Evolutionary conservation across 2,329 filamentous ascomycete species (phyloP).

Genomic region (Calonectria hawksworthii): DNA sequence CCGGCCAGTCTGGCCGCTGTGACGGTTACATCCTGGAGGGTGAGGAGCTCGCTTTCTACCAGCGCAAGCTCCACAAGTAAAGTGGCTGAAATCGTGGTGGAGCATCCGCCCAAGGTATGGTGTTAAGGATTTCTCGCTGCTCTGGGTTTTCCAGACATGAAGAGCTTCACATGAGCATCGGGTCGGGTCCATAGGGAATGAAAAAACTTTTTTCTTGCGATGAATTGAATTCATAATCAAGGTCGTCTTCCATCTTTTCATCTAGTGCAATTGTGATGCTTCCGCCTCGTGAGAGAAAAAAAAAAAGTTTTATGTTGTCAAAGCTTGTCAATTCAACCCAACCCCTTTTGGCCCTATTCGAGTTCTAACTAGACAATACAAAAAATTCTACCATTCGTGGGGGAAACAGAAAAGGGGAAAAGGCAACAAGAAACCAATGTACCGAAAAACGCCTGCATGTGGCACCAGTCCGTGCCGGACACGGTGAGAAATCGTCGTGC

Average conservation of each 20-base stretch:
- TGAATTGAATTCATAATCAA: slow-evolving; percentile 50
- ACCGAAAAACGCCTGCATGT: slow-evolving; percentile 26
- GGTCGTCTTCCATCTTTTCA: slow-evolving; percentile 34
- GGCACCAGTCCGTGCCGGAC: slow-evolving; percentile 21
- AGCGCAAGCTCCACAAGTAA: slow-evolving; percentile 99
- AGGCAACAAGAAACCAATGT: slow-evolving; percentile 7
- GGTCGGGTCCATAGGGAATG: slow-evolving; percentile 56
- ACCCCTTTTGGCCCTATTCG: slow-evolving; percentile 1
- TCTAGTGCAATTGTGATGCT: slow-evolving; percentile 33
- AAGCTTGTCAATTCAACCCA: slow-evolving; percentile 25
- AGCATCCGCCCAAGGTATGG: slow-evolving; percentile 50
- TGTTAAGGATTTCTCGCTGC: slow-evolving; percentile 56
- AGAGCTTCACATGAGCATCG: slow-evolving; percentile 55
- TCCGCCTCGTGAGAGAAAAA: neutral
- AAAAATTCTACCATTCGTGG: slow-evolving; percentile 12
- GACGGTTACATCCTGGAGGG: slow-evolving; percentile 99
- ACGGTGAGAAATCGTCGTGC: slow-evolving; percentile 27
- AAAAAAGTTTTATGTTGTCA: neutral
- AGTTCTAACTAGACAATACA: slow-evolving; percentile 18
- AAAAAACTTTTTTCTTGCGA: slow-evolving; percentile 51
- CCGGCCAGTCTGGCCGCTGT: slow-evolving; percentile 95
- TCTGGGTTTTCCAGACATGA: slow-evolving; percentile 53
- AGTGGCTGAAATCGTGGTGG: slow-evolving; percentile 48
- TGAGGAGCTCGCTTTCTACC: slow-evolving; percentile 99
- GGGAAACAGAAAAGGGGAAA: slow-evolving; percentile 13